These are phyloP conservation scores for Rosa chinensis DNA, from an alignment of 306 rosid species.

Conservation along the genomic window DNA sequence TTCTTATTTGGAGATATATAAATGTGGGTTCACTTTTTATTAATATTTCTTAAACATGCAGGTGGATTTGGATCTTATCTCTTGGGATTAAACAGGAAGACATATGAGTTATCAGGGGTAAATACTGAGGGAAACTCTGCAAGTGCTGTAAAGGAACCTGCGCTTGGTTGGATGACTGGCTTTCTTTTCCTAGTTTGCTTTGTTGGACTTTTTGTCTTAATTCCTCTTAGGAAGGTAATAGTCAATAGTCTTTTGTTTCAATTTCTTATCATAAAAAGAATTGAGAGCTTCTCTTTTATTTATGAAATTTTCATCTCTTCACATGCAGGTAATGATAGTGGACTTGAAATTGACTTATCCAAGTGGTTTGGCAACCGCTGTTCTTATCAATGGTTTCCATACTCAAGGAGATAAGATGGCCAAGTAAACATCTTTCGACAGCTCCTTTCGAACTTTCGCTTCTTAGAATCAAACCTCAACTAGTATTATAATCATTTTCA, in stretches of 20 bases:
- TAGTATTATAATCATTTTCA: slow-evolving; percentile 28
- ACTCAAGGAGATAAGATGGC: slow-evolving; percentile 87
- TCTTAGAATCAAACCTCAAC: not conserved
- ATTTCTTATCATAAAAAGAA: not conserved
- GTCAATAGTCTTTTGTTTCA: not conserved
- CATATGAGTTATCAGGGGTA: slow-evolving; percentile 76
- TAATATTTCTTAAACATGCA: slow-evolving; percentile 11
- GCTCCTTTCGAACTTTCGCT: not conserved
- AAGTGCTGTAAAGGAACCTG: slow-evolving; percentile 65
- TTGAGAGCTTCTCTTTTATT: not conserved
- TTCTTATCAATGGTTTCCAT: slow-evolving; percentile 94
- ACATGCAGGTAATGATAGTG: slow-evolving; percentile 77
- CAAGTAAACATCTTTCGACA: slow-evolving; percentile 40
- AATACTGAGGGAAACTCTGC: slow-evolving; percentile 61
- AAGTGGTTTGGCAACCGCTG: slow-evolving; percentile 93
- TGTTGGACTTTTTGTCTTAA: slow-evolving; percentile 87
- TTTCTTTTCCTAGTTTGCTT: slow-evolving; percentile 87
- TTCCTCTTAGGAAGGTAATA: slow-evolving; percentile 86
- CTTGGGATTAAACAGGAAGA: slow-evolving; percentile 70
- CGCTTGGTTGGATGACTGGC: slow-evolving; percentile 81
- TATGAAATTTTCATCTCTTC: not conserved
- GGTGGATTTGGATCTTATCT: slow-evolving; percentile 94
- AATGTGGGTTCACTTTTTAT: not conserved
- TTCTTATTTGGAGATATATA: not conserved
- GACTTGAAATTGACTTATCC: slow-evolving; percentile 87